Percentiles rank a stretch among this genome's conserved stretches.
These are phyloP conservation scores for Alnus glutinosa DNA, from an alignment of 306 rosid genomes.

Conservation along the genomic window DNA sequence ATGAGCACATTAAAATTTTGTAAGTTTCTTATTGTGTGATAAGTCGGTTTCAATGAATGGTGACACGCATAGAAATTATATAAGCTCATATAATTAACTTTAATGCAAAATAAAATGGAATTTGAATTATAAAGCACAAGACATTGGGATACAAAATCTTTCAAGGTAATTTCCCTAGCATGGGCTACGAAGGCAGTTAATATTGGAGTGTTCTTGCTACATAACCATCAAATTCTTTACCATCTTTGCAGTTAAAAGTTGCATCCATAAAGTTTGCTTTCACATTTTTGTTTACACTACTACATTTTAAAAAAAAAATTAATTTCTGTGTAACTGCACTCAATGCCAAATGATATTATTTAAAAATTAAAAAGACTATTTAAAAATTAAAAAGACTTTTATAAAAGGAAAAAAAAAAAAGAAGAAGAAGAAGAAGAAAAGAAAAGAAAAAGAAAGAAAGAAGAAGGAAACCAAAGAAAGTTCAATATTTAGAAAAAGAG, in stretches of 20 bases:
- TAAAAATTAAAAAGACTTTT: not conserved
- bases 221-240: conserved; percentile 1
- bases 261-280: not conserved
- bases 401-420: not conserved
- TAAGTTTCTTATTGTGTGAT: not conserved
- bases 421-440: no score
- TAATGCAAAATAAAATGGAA: not conserved
- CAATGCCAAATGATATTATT: not conserved
- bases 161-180: not conserved
- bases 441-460: not conserved
- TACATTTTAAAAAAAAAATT: not conserved
- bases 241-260: not conserved
- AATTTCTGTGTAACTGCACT: not conserved
- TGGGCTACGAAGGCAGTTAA: not conserved
- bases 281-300: not conserved
- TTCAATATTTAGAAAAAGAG: not conserved
- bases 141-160: not conserved
- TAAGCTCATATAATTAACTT: not conserved
- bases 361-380: not conserved
- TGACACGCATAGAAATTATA: not conserved
- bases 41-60: not conserved
- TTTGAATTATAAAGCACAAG: not conserved
- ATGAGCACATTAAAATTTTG: not conserved
- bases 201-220: not conserved
- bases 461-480: not conserved